A percentile compares a stretch with the other conserved stretches of the same genome.
These are phyloP conservation scores for Pythium scleroteichum DNA, from an alignment of 352 stramenopile species.

Conservation along the genomic window DNA sequence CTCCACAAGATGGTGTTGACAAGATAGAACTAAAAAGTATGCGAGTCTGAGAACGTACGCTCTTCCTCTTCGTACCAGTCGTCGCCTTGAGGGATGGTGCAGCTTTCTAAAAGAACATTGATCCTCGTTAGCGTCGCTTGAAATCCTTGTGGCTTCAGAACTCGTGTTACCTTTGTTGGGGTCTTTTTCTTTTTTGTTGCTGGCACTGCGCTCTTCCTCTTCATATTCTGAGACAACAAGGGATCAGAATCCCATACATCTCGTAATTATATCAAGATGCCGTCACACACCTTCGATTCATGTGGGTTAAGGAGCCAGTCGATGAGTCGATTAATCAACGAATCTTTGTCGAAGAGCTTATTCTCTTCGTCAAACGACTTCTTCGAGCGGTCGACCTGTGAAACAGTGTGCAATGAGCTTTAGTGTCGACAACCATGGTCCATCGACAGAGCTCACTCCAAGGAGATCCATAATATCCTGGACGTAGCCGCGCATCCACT, in stretches of 20 bases:
- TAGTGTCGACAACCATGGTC: neutral
- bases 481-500: conserved; percentile 72
- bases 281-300: conserved; percentile 40
- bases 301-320: conserved; percentile 76
- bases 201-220: conserved; percentile 18
- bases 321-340: conserved; percentile 62
- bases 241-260: neutral
- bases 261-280: neutral
- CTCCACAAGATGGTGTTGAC: neutral
- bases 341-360: conserved; percentile 62
- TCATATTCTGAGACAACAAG: conserved; percentile 21
- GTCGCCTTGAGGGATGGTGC: conserved; percentile 10
- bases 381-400: conserved; percentile 79
- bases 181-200: conserved; percentile 19
- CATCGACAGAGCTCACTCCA: conserved; percentile 38
- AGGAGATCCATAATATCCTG: conserved; percentile 80
- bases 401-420: neutral
- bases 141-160: too few species aligned
- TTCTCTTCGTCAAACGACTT: conserved; percentile 79
- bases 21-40: neutral
- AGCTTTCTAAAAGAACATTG: conserved; percentile 8
- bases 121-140: conserved; percentile 6
- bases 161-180: conserved; percentile 6
- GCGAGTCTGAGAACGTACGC: conserved; percentile 6
- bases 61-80: conserved; percentile 30